Conservation (phyloP, 257 asterid species). For the Linaria vulgaris region DNA sequence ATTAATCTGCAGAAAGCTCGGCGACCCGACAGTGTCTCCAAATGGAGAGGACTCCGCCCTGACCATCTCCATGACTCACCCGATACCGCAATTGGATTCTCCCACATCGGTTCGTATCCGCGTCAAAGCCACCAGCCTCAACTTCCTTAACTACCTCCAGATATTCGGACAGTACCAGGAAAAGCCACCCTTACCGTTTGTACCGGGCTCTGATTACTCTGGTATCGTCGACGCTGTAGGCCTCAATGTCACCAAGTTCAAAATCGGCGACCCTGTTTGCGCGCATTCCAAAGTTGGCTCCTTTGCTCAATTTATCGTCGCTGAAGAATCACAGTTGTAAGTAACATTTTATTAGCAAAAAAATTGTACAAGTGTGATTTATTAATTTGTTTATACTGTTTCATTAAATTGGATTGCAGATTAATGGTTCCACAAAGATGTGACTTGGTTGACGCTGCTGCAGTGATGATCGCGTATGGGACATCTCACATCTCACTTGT, state of each 20-base stretch:
- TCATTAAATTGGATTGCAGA: constrained; percentile 49
- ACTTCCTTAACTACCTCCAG: constrained; percentile 90
- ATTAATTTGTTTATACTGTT: no score
- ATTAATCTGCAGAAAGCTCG: constrained; percentile 64
- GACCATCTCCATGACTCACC: constrained; percentile 45
- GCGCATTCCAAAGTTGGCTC: constrained; percentile 72
- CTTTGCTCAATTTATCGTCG: constrained; percentile 77
- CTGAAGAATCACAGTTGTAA: constrained; percentile 73
- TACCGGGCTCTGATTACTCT: constrained; percentile 91
- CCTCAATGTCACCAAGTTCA: constrained; percentile 66
- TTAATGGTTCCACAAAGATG: constrained; percentile 78
- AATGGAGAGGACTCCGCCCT: constrained; percentile 55
- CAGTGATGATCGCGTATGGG: constrained; percentile 90
- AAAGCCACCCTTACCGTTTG: constrained; percentile 75
- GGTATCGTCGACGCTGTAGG: constrained; percentile 81
- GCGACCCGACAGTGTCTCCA: constrained; percentile 75
- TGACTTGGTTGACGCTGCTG: constrained; percentile 83
- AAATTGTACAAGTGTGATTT: no score
- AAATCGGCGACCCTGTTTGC: constrained; percentile 74
- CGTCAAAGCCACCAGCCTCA: constrained; percentile 83
- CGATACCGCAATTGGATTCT: constrained; percentile 62
- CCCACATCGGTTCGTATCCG: constrained; percentile 75
- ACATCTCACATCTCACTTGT: constrained; percentile 91
- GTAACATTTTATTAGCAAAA: no score
- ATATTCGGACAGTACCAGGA: constrained; percentile 88